These are phyloP conservation scores for Phlyctochytrium arcticum DNA, from an alignment of 192 early-diverging fungal genomes.

Conservation along the genomic window DNA sequence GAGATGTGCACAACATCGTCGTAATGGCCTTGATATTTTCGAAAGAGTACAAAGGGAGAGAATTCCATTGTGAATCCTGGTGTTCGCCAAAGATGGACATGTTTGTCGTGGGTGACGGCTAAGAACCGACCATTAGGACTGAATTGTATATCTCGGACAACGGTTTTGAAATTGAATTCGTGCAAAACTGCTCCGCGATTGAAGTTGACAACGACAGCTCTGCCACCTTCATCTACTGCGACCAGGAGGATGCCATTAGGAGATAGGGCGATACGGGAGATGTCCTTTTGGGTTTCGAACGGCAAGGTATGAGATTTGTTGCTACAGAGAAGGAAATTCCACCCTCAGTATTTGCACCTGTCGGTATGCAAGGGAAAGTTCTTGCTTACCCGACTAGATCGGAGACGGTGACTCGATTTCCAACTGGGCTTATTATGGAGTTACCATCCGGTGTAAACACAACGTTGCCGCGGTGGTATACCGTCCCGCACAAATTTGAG, in stretches of 20 bases:
- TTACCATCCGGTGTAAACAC: conserved; percentile 94
- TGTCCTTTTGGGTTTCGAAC: conserved; percentile 91
- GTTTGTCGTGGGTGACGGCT: conserved; percentile 81
- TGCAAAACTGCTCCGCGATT: conserved; percentile 80
- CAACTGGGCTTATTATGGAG: conserved; percentile 89
- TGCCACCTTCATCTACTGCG: conserved; percentile 91
- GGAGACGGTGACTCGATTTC: conserved; percentile 93
- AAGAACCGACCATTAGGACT: conserved; percentile 86
- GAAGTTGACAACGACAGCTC: conserved; percentile 82
- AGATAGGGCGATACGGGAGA: conserved; percentile 80
- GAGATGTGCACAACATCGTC: conserved; percentile 80
- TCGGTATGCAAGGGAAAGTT: background rate
- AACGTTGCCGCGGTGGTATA: conserved; percentile 94
- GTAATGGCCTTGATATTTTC: conserved; percentile 70
- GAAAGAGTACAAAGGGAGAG: conserved; percentile 83
- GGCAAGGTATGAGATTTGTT: conserved; percentile 90
- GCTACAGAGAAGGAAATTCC: conserved; percentile 34
- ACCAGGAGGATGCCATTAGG: conserved; percentile 87
- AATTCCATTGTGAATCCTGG: conserved; percentile 92
- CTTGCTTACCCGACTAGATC: conserved; percentile 83
- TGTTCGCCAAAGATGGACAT: conserved; percentile 86
- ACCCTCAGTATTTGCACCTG: background rate
- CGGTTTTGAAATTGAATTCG: conserved; percentile 81
- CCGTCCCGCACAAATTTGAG: conserved; percentile 96
- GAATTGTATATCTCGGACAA: conserved; percentile 82